These are phyloP conservation scores for Penicillium samsonianum DNA, from an alignment of 495 filamentous ascomycete genomes.

Conservation along the genomic window DNA sequence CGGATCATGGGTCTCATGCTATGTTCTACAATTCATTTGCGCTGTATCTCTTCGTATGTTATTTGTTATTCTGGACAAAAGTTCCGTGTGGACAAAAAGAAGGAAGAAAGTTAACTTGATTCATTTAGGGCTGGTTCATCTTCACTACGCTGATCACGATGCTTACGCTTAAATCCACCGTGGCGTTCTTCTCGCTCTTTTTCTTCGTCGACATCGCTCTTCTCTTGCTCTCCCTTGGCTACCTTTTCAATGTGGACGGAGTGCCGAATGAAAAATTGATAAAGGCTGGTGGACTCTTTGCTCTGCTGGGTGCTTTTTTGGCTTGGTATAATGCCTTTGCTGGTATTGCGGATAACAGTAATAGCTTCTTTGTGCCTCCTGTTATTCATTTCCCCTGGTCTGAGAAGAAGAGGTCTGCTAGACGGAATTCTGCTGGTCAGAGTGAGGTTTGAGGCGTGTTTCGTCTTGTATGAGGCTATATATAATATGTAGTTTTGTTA, in stretches of 20 bases:
- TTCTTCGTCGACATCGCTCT: slow-evolving; percentile 83
- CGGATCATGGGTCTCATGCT: slow-evolving; percentile 42
- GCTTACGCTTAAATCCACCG: slow-evolving; percentile 83
- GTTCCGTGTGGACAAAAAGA: neutral
- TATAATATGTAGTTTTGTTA: neutral
- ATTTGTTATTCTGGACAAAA: too few species aligned
- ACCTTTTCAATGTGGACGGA: slow-evolving; percentile 52
- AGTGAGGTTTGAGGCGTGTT: slow-evolving; percentile 9
- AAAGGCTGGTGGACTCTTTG: slow-evolving; percentile 79
- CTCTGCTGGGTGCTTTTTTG: slow-evolving; percentile 75
- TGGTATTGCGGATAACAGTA: slow-evolving; percentile 76
- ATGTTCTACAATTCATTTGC: slow-evolving; percentile 69
- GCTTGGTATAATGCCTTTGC: slow-evolving; percentile 92
- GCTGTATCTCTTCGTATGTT: slow-evolving; percentile 69
- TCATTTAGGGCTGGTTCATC: slow-evolving; percentile 74
- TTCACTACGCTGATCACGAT: slow-evolving; percentile 81
- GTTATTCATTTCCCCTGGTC: slow-evolving; percentile 94
- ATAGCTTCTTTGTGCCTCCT: slow-evolving; percentile 86
- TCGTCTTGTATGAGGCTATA: neutral
- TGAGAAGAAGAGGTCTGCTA: slow-evolving; percentile 59
- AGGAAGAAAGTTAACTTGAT: slow-evolving; percentile 1
- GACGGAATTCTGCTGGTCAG: slow-evolving; percentile 27
- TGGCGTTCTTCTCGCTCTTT: slow-evolving; percentile 90
- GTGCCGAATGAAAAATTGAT: slow-evolving; percentile 50
- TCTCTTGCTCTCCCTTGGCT: slow-evolving; percentile 70